Base-by-base conservation (phyloP, 169 alveolate genomes). In the Blepharisma undulans region DNA sequence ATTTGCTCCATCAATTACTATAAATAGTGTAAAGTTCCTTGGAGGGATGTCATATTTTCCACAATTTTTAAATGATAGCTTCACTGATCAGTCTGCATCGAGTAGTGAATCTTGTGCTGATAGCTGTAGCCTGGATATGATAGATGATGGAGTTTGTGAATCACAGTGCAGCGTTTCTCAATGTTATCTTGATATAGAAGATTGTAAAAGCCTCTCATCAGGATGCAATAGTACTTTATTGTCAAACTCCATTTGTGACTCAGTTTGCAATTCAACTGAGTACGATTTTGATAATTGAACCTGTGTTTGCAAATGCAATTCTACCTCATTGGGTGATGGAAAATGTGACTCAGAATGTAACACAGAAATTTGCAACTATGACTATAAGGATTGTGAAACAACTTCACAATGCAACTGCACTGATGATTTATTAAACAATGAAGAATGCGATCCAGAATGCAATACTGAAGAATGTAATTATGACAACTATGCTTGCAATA, bases 361-460 rank as follows among this genome's bases (percentile, higher is more conserved):
- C 87, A 2, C 34, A 25, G 87, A 79, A 29, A 33, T 79, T 25
- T 79, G 87, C 60, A 79, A 21, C 87, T 79, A 79, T 21, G 87
- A 79, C 14, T 33, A 29, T 10, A 72, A n/a, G 1, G 48, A 1
- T 33, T 33, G 72, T 10, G 72, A 18, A 10, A 29, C 72, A 0
- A n/a, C 61, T 5, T 29, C 29, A n/a, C 29, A 22, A 5, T 22
- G 29, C 7, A 29, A 5, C 10, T 72, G 80, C 33, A 2, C 33
- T 25, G 33, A 72, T 29, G 66, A 79, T 79, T 25, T 33, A 21
- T 21, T 25, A 4, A 22, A 25, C 19, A 79, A 79, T 33, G 87
- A 6, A 10, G 72, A 4, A 4, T 79, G 87, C 66, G 14, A 79
- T n/a, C 72, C 82, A 25, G 87, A 79, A 21, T 79, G 87, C 34